Conservation (phyloP, 371 early-diverging fungal genomes). For the Circinella umbellata region DNA sequence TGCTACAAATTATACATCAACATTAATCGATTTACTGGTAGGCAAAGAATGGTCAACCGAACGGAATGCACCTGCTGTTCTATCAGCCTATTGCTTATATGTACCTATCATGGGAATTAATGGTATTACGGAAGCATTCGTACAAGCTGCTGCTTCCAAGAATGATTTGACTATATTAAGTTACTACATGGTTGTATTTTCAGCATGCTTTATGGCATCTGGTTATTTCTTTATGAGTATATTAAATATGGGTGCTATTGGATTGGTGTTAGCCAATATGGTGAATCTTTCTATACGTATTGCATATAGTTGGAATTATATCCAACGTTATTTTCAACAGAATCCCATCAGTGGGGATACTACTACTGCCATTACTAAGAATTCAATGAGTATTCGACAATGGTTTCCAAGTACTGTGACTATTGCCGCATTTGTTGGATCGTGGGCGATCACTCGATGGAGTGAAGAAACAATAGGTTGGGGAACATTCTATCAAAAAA, state of each 20-base stretch:
- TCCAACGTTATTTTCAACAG: constrained; percentile 53
- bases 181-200: constrained; percentile 78
- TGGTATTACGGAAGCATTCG: constrained; percentile 93
- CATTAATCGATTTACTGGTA: constrained; percentile 74
- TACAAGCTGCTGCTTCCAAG: constrained; percentile 82
- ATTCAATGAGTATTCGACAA: constrained; percentile 23
- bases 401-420: constrained; percentile 53
- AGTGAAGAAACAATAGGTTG: constrained; percentile 66
- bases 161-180: constrained; percentile 66
- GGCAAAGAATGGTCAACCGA: constrained; percentile 65
- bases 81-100: constrained; percentile 84
- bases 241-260: constrained; percentile 71
- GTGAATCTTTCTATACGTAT: constrained; percentile 85
- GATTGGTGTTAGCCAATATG: constrained; percentile 87
- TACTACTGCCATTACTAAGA: neutral
- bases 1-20: constrained; percentile 82
- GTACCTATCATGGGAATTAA: constrained; percentile 95
- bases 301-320: constrained; percentile 71
- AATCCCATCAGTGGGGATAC: neutral
- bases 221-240: constrained; percentile 64
- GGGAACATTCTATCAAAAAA: constrained; percentile 56
- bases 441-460: constrained; percentile 63
- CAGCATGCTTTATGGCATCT: constrained; percentile 68
- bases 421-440: constrained; percentile 45
- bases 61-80: constrained; percentile 57